Conservation (phyloP, 345 rosid species). For the Eucalyptus dawsonii region DNA sequence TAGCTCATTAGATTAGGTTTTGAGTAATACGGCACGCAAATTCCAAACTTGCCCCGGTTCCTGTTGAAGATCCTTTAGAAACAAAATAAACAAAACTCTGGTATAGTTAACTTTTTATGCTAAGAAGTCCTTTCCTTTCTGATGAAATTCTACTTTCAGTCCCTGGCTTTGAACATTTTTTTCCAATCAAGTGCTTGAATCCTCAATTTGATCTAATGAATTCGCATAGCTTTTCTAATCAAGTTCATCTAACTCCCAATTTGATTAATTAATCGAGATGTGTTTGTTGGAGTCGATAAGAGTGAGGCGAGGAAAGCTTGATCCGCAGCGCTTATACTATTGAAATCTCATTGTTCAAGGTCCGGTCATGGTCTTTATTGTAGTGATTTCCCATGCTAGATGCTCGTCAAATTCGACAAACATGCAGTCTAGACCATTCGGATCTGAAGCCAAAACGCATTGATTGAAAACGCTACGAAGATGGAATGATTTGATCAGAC, state of each 20-base stretch:
- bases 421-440: neutral
- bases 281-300: neutral
- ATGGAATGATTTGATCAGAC: neutral
- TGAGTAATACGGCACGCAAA: neutral
- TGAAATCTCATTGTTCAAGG: neutral
- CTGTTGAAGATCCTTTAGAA: neutral
- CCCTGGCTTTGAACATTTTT: neutral
- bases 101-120: neutral
- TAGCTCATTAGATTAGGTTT: neutral
- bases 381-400: neutral
- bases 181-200: neutral
- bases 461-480: neutral
- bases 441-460: neutral
- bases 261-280: neutral
- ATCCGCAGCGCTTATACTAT: neutral
- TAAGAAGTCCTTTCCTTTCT: neutral
- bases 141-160: neutral
- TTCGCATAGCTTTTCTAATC: neutral
- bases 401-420: neutral
- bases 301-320: neutral
- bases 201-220: neutral
- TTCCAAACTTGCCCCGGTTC: neutral
- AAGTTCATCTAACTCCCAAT: neutral
- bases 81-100: neutral
- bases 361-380: fast-evolving